Conservation (phyloP, 2,329 filamentous ascomycete genomes). For the Cadophora sp. region DNA sequence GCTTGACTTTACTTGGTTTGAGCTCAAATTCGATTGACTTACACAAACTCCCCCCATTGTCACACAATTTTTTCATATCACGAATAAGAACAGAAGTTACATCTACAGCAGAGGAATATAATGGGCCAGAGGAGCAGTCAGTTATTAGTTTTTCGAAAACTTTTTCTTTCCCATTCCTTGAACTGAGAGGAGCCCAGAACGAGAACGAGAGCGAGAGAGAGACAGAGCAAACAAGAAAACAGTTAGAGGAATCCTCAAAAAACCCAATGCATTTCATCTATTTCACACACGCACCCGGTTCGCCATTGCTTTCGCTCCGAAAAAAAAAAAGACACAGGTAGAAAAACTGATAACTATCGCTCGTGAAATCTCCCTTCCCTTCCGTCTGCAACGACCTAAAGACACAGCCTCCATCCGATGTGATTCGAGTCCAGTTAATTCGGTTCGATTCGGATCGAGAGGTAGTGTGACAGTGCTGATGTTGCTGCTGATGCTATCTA, state of each 20-base stretch:
- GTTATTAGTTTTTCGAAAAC: conserved; percentile 26
- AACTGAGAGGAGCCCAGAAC: conserved; percentile 33
- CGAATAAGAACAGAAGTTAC: too few species aligned
- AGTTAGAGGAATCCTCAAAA: conserved; percentile 25
- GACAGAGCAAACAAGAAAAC: conserved; percentile 18
- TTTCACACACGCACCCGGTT: conserved; percentile 37
- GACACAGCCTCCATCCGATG: conserved; percentile 30
- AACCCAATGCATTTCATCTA: conserved; percentile 42
- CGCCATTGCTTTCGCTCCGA: conserved; percentile 43
- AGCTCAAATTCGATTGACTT: too few species aligned
- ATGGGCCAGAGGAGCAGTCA: not conserved
- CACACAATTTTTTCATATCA: too few species aligned
- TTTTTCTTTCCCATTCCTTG: conserved; percentile 40
- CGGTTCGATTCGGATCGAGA: not conserved
- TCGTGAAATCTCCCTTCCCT: conserved; percentile 40
- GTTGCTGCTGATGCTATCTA: conserved; percentile 28
- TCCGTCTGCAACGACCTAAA: conserved; percentile 33
- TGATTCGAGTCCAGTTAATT: too few species aligned
- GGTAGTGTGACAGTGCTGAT: conserved; percentile 26
- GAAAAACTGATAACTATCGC: conserved; percentile 43
- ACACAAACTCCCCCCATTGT: too few species aligned
- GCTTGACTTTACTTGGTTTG: too few species aligned
- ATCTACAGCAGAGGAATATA: not conserved
- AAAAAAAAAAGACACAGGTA: conserved; percentile 33
- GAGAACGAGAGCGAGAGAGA: too few species aligned